These are phyloP conservation scores for Fusarium drepaniforme DNA, from an alignment of 2,329 filamentous ascomycete genomes.

Conservation along the genomic window DNA sequence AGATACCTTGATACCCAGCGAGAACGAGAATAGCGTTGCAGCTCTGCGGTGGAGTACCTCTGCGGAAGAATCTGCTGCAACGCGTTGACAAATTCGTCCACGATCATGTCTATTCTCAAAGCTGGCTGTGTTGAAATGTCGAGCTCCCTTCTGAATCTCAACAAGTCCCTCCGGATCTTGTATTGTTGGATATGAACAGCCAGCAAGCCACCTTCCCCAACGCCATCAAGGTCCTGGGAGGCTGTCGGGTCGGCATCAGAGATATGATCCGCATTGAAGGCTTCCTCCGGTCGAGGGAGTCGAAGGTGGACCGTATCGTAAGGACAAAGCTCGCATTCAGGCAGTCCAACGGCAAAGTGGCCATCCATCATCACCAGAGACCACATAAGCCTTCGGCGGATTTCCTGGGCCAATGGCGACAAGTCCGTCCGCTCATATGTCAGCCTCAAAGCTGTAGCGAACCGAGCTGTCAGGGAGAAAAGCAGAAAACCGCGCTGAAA, in stretches of 20 bases:
- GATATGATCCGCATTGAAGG: conserved; percentile 36
- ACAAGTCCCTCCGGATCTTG: conserved; percentile 39
- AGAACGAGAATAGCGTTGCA: conserved; percentile 10
- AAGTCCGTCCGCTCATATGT: conserved; percentile 46
- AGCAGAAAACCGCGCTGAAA: conserved; percentile 52
- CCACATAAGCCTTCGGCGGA: conserved; percentile 47
- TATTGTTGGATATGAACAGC: conserved; percentile 37
- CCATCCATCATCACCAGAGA: conserved; percentile 44
- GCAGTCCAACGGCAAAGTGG: conserved; percentile 46
- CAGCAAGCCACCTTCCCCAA: conserved; percentile 28
- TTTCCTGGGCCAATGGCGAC: conserved; percentile 40
- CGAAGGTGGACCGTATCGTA: conserved; percentile 46
- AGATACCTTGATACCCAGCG: conserved; percentile 35
- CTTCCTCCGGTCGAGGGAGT: conserved; percentile 45
- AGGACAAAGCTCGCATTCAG: conserved; percentile 47
- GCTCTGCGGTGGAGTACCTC: conserved; percentile 7
- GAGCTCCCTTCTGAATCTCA: conserved; percentile 39
- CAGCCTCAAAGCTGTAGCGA: conserved; percentile 46
- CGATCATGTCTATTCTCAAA: conserved; percentile 16
- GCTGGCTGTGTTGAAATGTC: background rate
- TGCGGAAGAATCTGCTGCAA: conserved; percentile 10
- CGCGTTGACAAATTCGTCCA: conserved; percentile 18
- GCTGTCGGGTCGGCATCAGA: background rate
- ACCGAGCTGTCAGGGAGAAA: conserved; percentile 43
- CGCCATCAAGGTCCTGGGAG: conserved; percentile 5